Conservation (phyloP, 2,329 filamentous ascomycete species). For the Ascocoryne sarcoides region DNA sequence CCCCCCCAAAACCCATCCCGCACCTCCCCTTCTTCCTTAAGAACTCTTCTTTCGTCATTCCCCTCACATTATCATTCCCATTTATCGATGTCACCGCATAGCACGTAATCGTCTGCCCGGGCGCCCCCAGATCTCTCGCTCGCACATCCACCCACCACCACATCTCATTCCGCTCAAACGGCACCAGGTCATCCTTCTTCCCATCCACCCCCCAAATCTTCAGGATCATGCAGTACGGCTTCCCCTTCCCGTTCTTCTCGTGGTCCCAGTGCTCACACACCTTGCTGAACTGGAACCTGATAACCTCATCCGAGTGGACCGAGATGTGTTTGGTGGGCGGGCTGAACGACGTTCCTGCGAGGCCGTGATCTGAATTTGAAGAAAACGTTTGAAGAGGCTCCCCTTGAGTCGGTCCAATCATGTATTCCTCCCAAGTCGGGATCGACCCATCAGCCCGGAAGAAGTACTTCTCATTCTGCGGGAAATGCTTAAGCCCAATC, state of each 20-base stretch:
- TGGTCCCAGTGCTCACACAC: constrained; percentile 76
- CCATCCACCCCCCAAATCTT: constrained; percentile 59
- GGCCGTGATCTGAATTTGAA: constrained; percentile 38
- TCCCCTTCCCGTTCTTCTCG: constrained; percentile 56
- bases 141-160: constrained; percentile 76
- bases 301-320: constrained; percentile 46
- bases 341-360: constrained; percentile 49
- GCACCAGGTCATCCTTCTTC: constrained; percentile 55
- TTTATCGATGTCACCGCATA: constrained; percentile 46
- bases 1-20: constrained; percentile 24
- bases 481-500: constrained; percentile 77
- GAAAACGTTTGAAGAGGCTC: constrained; percentile 38
- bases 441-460: constrained; percentile 64
- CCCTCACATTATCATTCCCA: constrained; percentile 27
- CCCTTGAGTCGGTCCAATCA: constrained; percentile 49
- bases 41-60: constrained; percentile 23
- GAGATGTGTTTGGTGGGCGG: constrained; percentile 53
- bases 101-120: constrained; percentile 60
- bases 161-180: constrained; percentile 68
- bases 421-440: constrained; percentile 75
- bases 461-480: constrained; percentile 57
- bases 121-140: constrained; percentile 53
- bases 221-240: constrained; percentile 61
- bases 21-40: constrained; percentile 23
- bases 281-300: constrained; percentile 75